These are phyloP conservation scores for Raddia guianensis DNA, from an alignment of 176 grass and related monocot species.

Conservation along the genomic window DNA sequence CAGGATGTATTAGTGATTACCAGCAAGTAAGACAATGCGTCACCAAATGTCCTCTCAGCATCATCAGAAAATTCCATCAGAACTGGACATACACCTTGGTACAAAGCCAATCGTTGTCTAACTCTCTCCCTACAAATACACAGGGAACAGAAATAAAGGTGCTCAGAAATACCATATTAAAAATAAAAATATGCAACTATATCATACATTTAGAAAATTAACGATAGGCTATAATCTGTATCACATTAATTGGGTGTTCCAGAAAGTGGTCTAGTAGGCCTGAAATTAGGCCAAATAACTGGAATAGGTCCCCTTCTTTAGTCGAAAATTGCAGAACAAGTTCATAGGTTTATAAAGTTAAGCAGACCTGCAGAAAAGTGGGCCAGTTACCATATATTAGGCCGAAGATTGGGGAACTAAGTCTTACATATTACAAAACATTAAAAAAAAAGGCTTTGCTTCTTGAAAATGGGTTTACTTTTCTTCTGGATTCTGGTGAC, in stretches of 20 bases:
- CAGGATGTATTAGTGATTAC: constrained; percentile 51
- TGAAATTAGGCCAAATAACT: no score
- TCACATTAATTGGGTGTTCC: background rate
- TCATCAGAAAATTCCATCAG: constrained; percentile 80
- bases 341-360: no score
- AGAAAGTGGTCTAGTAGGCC: no score
- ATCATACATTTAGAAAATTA: constrained; percentile 34
- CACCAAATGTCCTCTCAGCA: constrained; percentile 79
- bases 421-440: no score
- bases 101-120: constrained; percentile 88
- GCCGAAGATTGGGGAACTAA: no score
- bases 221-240: background rate
- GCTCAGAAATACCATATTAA: constrained; percentile 20
- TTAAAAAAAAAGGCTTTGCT: no score
- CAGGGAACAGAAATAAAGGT: constrained; percentile 22
- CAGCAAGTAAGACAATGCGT: constrained; percentile 87
- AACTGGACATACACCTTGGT: constrained; percentile 91
- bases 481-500: no score
- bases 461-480: no score
- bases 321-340: no score
- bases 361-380: no score
- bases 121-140: constrained; percentile 82
- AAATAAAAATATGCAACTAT: constrained; percentile 29
- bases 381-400: no score
- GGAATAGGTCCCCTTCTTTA: no score